Conservation (phyloP, 177 flowering plant species). For the Telopea speciosissima region DNA sequence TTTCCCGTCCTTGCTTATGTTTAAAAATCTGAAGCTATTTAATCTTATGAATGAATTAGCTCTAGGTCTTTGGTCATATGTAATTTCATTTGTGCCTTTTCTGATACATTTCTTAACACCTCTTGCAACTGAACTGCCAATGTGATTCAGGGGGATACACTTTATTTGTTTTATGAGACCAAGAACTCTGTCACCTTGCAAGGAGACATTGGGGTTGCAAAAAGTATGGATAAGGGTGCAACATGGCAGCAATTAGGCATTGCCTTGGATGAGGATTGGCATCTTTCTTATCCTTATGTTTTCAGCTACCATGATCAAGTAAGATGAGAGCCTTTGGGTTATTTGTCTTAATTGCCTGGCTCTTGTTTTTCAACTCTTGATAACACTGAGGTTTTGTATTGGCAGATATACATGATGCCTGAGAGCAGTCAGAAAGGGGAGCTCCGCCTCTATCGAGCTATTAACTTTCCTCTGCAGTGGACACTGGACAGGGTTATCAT, state of each 20-base stretch:
- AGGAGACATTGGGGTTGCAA: conserved; percentile 94
- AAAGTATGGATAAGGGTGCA: conserved; percentile 80
- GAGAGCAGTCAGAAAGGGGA: conserved; percentile 73
- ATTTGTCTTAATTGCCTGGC: background rate
- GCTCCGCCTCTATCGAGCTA: conserved; percentile 69
- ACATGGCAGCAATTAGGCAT: conserved; percentile 90
- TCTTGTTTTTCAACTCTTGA: background rate
- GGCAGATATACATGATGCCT: conserved; percentile 93
- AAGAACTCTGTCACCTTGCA: conserved; percentile 78
- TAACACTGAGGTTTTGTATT: background rate
- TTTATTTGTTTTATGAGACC: conserved; percentile 80
- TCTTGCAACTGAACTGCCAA: background rate
- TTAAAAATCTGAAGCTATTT: too few relatives aligned
- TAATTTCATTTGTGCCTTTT: background rate
- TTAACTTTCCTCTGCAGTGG: conserved; percentile 74
- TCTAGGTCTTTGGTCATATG: too few relatives aligned
- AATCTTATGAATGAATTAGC: too few relatives aligned
- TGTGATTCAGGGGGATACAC: conserved; percentile 52
- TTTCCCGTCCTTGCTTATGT: too few relatives aligned
- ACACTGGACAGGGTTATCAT: conserved; percentile 57
- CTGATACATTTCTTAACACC: background rate
- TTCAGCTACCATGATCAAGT: conserved; percentile 65
- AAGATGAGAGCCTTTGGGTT: conserved; percentile 21
- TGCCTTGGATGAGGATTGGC: conserved; percentile 95
- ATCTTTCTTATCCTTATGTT: conserved; percentile 86